A percentile compares a stretch with the other conserved stretches of the same genome.
Conservation (phyloP, 2,329 filamentous ascomycete species). For the Aureobasidium sp. region DNA sequence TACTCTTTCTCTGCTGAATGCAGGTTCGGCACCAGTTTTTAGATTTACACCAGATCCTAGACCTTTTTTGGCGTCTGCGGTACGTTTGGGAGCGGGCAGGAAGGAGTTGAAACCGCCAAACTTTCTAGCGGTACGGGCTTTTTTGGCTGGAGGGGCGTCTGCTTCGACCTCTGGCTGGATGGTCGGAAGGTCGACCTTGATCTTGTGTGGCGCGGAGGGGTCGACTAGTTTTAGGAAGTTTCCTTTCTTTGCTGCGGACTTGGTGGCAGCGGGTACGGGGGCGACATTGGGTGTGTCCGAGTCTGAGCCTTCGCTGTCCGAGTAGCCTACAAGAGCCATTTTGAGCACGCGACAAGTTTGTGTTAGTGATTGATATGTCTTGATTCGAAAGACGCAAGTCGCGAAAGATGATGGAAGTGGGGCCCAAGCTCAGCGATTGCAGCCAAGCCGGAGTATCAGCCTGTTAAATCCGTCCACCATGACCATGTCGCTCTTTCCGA, state of each 20-base stretch:
- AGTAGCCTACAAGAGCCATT: constrained; percentile 79
- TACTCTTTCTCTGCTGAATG: constrained; percentile 60
- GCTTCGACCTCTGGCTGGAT: constrained; percentile 41
- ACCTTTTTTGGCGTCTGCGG: constrained; percentile 25
- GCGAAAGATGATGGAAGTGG: not conserved
- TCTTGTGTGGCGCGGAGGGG: constrained; percentile 73
- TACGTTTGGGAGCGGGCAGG: constrained; percentile 72
- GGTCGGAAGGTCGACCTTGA: constrained; percentile 69
- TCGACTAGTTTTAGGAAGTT: constrained; percentile 75
- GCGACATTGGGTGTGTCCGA: constrained; percentile 38
- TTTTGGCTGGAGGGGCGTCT: constrained; percentile 61
- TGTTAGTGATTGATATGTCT: not conserved
- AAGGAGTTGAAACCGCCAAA: constrained; percentile 83
- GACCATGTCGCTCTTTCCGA: not conserved
- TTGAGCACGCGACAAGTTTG: constrained; percentile 16
- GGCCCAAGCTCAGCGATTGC: not conserved
- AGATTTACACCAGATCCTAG: constrained; percentile 59
- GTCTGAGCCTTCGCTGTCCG: constrained; percentile 67
- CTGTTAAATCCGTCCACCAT: not conserved
- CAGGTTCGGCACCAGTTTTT: constrained; percentile 76
- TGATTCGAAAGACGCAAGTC: not conserved
- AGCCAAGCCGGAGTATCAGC: not conserved
- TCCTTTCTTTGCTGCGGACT: constrained; percentile 43
- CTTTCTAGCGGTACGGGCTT: constrained; percentile 55
- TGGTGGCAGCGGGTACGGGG: constrained; percentile 33